Conservation (phyloP, 306 rosid genomes). For the Inga leiocalycina region DNA sequence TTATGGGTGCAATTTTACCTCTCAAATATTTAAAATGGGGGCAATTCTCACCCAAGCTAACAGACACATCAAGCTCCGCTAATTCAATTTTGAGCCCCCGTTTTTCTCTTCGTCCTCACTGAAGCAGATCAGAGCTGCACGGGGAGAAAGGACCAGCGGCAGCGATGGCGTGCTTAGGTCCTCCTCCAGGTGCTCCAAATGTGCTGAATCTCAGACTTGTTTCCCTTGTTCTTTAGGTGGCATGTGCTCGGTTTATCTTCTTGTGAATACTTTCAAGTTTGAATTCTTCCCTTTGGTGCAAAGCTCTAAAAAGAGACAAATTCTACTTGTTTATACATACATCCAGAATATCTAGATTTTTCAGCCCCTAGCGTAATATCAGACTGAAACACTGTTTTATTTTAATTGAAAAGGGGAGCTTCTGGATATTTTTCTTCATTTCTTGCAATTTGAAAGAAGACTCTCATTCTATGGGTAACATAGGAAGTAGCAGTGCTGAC, state of each 20-base stretch:
- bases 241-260: neutral
- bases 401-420: conserved; percentile 19
- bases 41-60: too few species aligned
- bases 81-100: too few species aligned
- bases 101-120: too few species aligned
- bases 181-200: too few species aligned
- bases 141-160: too few species aligned
- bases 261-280: neutral
- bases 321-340: neutral
- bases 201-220: too few species aligned
- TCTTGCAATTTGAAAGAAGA: neutral
- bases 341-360: neutral
- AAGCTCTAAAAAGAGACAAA: neutral
- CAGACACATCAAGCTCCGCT: too few species aligned
- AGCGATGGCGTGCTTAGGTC: too few species aligned
- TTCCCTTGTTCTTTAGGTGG: neutral
- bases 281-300: neutral
- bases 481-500: neutral
- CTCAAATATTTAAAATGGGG: too few species aligned
- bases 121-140: too few species aligned
- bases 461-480: conserved; percentile 64
- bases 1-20: too few species aligned
- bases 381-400: neutral
- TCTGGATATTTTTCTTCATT: neutral
- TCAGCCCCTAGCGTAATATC: neutral